These are phyloP conservation scores for Aegilops sharonensis DNA, from an alignment of 176 grass and related monocot genomes.

Conservation along the genomic window DNA sequence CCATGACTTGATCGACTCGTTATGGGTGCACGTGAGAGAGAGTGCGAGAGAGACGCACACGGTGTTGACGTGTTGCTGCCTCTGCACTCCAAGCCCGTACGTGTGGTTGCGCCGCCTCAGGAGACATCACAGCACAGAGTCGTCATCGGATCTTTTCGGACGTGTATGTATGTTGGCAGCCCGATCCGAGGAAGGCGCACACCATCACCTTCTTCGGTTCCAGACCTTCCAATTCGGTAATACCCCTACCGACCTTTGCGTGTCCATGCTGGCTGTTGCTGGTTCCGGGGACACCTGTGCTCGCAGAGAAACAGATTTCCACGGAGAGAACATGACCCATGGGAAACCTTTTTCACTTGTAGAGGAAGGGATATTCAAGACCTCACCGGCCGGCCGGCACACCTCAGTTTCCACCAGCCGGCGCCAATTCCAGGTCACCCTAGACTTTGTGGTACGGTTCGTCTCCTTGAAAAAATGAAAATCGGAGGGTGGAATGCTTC, in stretches of 20 bases:
- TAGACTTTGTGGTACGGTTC: not conserved
- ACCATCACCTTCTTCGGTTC: not conserved
- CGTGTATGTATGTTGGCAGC: not conserved
- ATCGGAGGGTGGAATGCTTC: not conserved
- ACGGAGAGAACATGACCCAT: not conserved
- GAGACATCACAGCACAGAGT: not conserved
- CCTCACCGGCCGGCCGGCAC: not conserved
- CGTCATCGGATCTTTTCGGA: not conserved
- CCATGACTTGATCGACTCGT: not conserved
- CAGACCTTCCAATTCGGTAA: not conserved
- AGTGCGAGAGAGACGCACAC: too few species aligned
- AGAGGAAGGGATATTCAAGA: too few species aligned
- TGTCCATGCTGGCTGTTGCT: not conserved
- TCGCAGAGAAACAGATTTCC: not conserved
- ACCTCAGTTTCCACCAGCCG: too few species aligned
- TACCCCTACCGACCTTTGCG: conserved; percentile 5
- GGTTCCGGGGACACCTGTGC: not conserved
- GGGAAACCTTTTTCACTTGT: not conserved
- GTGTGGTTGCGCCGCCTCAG: not conserved
- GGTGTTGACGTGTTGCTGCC: not conserved
- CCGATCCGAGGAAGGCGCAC: not conserved
- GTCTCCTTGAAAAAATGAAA: not conserved
- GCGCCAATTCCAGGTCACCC: not conserved
- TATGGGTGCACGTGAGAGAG: not conserved
- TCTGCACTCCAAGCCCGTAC: not conserved